These are phyloP conservation scores for Fusarium sp. DNA, from an alignment of 2,329 filamentous ascomycete species.

Conservation along the genomic window DNA sequence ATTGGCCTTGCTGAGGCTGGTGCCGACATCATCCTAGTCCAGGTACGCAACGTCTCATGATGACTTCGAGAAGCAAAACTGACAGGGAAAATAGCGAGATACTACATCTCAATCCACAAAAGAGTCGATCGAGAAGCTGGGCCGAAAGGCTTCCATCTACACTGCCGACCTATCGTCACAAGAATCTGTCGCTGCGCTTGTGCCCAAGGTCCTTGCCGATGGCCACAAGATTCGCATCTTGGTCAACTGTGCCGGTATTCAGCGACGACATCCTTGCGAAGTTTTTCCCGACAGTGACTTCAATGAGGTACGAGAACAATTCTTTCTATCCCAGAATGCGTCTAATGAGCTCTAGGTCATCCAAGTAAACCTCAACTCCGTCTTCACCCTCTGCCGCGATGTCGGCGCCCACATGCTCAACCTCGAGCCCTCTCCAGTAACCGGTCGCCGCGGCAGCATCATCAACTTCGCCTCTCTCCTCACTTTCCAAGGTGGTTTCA, in stretches of 20 bases:
- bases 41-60: slow-evolving; percentile 56
- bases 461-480: slow-evolving; percentile 89
- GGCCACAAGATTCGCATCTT: slow-evolving; percentile 80
- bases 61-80: slow-evolving; percentile 7
- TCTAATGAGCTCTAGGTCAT: slow-evolving; percentile 68
- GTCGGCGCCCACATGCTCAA: slow-evolving; percentile 84
- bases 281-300: slow-evolving; percentile 84
- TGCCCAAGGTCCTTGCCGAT: slow-evolving; percentile 73
- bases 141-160: slow-evolving; percentile 77
- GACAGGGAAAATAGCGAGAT: slow-evolving; percentile 56
- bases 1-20: slow-evolving; percentile 72
- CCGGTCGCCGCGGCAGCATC: slow-evolving; percentile 76
- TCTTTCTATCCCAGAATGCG: neutral
- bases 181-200: slow-evolving; percentile 72
- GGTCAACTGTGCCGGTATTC: slow-evolving; percentile 90
- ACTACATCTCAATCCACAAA: slow-evolving; percentile 67
- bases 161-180: slow-evolving; percentile 76
- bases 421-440: slow-evolving; percentile 62
- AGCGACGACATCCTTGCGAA: slow-evolving; percentile 82
- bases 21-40: slow-evolving; percentile 69
- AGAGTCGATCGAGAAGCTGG: slow-evolving; percentile 73
- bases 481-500: slow-evolving; percentile 88
- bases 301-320: slow-evolving; percentile 66
- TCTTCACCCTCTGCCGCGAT: slow-evolving; percentile 85
- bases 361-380: slow-evolving; percentile 87